These are phyloP conservation scores for Citeromyces hawaiiensis DNA, from an alignment of 1,139 yeast genomes.

Conservation along the genomic window DNA sequence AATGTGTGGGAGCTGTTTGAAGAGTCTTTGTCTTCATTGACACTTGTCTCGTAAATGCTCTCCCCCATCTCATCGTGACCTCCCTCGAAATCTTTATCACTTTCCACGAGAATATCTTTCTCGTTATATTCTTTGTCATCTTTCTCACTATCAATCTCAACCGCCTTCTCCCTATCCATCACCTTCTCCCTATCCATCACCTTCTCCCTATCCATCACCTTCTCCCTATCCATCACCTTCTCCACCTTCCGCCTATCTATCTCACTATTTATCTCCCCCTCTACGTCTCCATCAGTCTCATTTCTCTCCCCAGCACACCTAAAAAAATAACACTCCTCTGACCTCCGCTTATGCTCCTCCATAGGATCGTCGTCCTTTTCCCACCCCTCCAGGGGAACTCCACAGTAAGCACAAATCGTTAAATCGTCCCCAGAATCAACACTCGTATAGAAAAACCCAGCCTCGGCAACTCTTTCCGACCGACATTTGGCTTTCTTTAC, in stretches of 20 bases:
- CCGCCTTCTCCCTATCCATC: too few species aligned
- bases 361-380: constrained; percentile 53
- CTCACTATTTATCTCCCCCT: not conserved
- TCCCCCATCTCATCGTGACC: too few species aligned
- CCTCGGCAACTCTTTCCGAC: constrained; percentile 25
- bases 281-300: too few species aligned
- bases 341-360: constrained; percentile 32
- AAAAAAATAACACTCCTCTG: constrained; percentile 37
- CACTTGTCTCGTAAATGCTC: too few species aligned
- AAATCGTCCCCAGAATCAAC: constrained; percentile 36
- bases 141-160: not conserved
- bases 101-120: not conserved
- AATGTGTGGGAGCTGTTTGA: not conserved
- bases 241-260: not conserved
- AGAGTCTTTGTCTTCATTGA: too few species aligned
- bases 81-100: too few species aligned
- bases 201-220: too few species aligned
- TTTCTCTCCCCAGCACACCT: constrained; percentile 1
- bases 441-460: constrained; percentile 43
- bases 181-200: too few species aligned
- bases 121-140: not conserved
- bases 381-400: constrained; percentile 60
- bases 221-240: too few species aligned
- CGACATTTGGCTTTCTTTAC: constrained; percentile 10
- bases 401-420: constrained; percentile 65